These are phyloP conservation scores for Heliocybe sulcata DNA, from an alignment of 1,284 basidiomycete genomes.

Conservation along the genomic window DNA sequence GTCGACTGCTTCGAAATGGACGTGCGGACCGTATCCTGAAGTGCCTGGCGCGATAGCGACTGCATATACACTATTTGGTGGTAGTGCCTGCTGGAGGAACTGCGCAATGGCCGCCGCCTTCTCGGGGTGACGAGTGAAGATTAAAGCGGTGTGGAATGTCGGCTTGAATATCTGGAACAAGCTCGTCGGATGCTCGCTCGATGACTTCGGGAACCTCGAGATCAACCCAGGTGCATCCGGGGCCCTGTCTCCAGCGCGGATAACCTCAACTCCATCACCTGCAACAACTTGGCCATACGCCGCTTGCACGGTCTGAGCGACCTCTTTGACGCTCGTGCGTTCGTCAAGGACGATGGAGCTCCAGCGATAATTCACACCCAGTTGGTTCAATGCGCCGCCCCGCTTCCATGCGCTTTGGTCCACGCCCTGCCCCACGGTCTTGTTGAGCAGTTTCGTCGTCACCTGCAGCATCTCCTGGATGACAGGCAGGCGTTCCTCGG, in stretches of 20 bases:
- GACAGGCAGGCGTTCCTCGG: constrained; percentile 20
- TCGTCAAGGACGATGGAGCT: constrained; percentile 10
- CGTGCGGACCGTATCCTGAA: background rate
- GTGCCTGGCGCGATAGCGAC: background rate
- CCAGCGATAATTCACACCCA: constrained; percentile 12
- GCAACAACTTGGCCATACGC: constrained; percentile 1
- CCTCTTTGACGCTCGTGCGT: background rate
- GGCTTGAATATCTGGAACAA: constrained; percentile 4
- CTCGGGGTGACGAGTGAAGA: background rate
- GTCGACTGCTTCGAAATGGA: background rate
- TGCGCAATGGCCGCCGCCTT: no score
- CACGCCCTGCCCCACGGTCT: constrained; percentile 1
- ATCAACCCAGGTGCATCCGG: constrained; percentile 11
- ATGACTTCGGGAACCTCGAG: background rate
- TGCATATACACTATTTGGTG: background rate
- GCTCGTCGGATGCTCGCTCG: background rate
- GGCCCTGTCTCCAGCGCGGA: constrained; percentile 13
- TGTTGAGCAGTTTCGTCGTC: constrained; percentile 11
- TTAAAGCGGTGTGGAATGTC: constrained; percentile 3
- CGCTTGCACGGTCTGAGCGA: background rate
- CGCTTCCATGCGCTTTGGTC: constrained; percentile 1
- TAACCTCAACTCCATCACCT: constrained; percentile 2
- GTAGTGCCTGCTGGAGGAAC: background rate
- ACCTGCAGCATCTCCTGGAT: constrained; percentile 16
- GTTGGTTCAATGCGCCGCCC: constrained; percentile 6